Evolutionary conservation across 495 filamentous ascomycete genomes (phyloP).

Genomic region (Xylona heveae): DNA sequence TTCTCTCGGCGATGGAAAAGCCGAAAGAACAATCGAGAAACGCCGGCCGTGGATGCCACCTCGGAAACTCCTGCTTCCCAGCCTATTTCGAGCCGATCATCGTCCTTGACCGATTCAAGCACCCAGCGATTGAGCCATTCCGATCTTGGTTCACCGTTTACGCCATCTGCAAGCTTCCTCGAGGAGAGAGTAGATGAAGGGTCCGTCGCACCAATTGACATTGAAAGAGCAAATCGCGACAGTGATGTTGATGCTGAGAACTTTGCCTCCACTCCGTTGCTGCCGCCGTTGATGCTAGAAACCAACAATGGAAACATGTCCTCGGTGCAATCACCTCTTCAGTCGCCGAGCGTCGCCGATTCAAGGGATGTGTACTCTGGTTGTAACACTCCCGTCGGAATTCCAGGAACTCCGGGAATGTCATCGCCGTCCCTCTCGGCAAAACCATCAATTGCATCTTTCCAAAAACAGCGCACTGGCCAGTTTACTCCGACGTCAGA

Average conservation of each 20-base stretch:
- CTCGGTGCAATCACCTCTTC: slow-evolving; percentile 50
- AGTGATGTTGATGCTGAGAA: slow-evolving; percentile 32
- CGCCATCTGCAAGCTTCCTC: slow-evolving; percentile 43
- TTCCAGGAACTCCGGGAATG: slow-evolving; percentile 12
- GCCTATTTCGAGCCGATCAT: slow-evolving; percentile 42
- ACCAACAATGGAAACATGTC: slow-evolving; percentile 16
- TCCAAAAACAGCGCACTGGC: slow-evolving; percentile 24
- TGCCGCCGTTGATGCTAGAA: slow-evolving; percentile 54
- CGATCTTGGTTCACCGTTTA: slow-evolving; percentile 35
- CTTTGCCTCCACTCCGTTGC: slow-evolving; percentile 55
- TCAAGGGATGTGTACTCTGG: slow-evolving; percentile 13
- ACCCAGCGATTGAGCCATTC: slow-evolving; percentile 24
- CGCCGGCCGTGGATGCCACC: slow-evolving; percentile 23
- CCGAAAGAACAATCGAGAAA: slow-evolving; percentile 22
- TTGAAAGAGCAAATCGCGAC: slow-evolving; percentile 30
- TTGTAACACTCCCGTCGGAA: slow-evolving; percentile 18
- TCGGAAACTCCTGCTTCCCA: slow-evolving; percentile 19
- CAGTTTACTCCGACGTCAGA: slow-evolving; percentile 18
- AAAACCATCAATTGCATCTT: slow-evolving; percentile 58
- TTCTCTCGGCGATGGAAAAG: slow-evolving; percentile 44
- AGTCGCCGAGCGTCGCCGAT: slow-evolving; percentile 52
- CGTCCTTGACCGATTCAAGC: slow-evolving; percentile 24
- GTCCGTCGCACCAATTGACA: slow-evolving; percentile 30
- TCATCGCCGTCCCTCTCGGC: slow-evolving; percentile 62
- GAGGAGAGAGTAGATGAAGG: slow-evolving; percentile 32